Evolutionary conservation across 768 basidiomycete species (phyloP), one percentile per base, ranked within the genome.

Genomic region (Tephrocybe sp.): DNA sequence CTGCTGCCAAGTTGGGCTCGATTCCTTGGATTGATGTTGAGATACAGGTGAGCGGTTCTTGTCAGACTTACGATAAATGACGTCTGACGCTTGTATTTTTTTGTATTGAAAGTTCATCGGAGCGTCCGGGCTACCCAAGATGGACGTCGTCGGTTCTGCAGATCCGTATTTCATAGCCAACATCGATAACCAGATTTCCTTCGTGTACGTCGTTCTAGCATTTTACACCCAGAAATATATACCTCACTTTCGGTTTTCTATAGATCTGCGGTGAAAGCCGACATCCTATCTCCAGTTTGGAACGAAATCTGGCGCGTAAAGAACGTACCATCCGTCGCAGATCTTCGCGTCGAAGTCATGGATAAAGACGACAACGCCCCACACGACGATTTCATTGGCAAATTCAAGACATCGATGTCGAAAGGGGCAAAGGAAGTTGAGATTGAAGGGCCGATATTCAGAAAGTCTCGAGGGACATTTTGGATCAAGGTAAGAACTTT

Each of bases 51-150:
- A 49, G 67, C 23, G 11, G 2, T 23, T 24, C 10, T 25, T 13
- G 12, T n/a, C n/a, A n/a, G n/a, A n/a, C n/a, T n/a, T n/a, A n/a
- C n/a, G n/a, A 9, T 31, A 27, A 24, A 45, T 10, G 8, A 23
- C 7, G 18, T 33, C 10, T 15, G 30, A 23, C 25, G 0, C 23
- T 8, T 8, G 42, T 7, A 29, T 18, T 49, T 9, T 38, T 18
- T n/a, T n/a, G n/a, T n/a, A n/a, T n/a, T n/a, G n/a, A 15, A n/a
- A 85, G 79, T 88, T 90, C 49, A 86, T 89, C 40, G 82, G 84
- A 3, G 88, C 87, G 4, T 78, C 78, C 13, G 78, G 76, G 1
- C 61, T 91, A 22, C 86, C 88, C 0, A 83, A 75, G 72, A 79
- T 86, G 76, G 86, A 88, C 54, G 75, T 87, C 8, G 73, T 84